Base-by-base conservation (phyloP, 306 rosid genomes). In the Pachyrhizus erosus region DNA sequence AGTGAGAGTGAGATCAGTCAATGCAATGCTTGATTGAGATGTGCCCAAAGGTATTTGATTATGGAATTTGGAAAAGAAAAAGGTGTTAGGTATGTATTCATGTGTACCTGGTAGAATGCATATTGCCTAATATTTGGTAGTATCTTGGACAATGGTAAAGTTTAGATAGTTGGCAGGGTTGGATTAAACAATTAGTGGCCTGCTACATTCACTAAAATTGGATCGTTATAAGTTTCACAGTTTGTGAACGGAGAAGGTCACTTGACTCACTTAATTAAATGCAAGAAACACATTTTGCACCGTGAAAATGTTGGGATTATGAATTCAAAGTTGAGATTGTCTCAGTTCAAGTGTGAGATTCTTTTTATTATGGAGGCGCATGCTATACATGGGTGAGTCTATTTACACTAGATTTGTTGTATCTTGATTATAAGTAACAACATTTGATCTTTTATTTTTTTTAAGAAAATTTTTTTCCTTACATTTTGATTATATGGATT, bases 321-420 rank as follows among this genome's bases (percentile, higher is more conserved):
- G 76, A 51, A 24, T 67, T 39, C 67, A 51, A 79, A 68, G 39
- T 39, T 37, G 57, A 39, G 70, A 69, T 26, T 69, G 45, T 79
- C 69, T 54, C 20, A 5, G 21, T 42, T 24, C 18, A 6, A 52
- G 68, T 52, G 37, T 79, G 26, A 49, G 52, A 9, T 66, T 17
- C 37, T 49, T 34, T 48, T 21, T 66, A 34, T 49, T 15, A 24
- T 69, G 20, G 55, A 52, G 33, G 18, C 37, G 82, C 18, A 11
- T 45, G 29, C 10, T 68, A 51, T 49, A 13, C 43, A 14, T 15
- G 31, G 68, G 4, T 31, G 43, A 31, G 34, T 65, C 29, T 64
- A 29, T 8, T 64, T 7, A 49, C 5, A 0, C 26, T 49, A 74
- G 23, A 48, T 33, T 2, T 48, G 37, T 66, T 33, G 15, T 48